These are phyloP conservation scores for Chaetomiaceae sp. DNA, from an alignment of 2,329 filamentous ascomycete genomes.

Conservation along the genomic window DNA sequence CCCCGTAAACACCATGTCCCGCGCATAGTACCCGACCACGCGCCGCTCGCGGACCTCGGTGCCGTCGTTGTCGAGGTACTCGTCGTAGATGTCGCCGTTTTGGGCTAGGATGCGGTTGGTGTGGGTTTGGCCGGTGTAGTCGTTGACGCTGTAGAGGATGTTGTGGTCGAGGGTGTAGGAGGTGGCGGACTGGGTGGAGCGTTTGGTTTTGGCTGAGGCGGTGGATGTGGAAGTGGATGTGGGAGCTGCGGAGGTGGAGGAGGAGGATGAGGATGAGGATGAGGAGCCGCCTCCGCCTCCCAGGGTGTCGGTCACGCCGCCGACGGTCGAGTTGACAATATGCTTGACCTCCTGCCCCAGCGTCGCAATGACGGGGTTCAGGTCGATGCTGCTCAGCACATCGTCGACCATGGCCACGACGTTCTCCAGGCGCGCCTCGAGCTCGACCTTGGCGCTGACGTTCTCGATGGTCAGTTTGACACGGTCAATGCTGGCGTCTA, in stretches of 20 bases:
- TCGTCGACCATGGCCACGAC: conserved; percentile 56
- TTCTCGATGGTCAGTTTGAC: conserved; percentile 55
- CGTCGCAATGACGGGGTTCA: conserved; percentile 56
- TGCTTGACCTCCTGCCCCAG: conserved; percentile 38
- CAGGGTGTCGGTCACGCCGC: conserved; percentile 25
- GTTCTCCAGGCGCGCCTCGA: conserved; percentile 57
- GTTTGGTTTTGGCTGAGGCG: conserved; percentile 18
- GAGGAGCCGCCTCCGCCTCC: conserved; percentile 14
- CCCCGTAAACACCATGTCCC: conserved; percentile 52
- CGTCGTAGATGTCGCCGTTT: conserved; percentile 51
- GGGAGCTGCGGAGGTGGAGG: background rate
- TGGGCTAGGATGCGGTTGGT: conserved; percentile 54
- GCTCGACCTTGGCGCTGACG: conserved; percentile 52
- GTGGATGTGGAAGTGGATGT: conserved; percentile 5
- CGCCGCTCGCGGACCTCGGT: conserved; percentile 36
- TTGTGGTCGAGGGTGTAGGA: conserved; percentile 52
- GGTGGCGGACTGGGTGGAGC: conserved; percentile 33
- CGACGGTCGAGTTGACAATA: conserved; percentile 40
- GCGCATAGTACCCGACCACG: conserved; percentile 46
- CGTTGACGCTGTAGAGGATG: conserved; percentile 57
- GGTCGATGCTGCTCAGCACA: conserved; percentile 54
- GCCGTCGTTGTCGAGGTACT: conserved; percentile 51
- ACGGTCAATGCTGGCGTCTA: conserved; percentile 54
- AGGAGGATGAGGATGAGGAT: background rate
- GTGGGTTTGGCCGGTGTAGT: conserved; percentile 52